These are phyloP conservation scores for Entophlyctis helioformis DNA, from an alignment of 192 early-diverging fungal species.

Conservation along the genomic window DNA sequence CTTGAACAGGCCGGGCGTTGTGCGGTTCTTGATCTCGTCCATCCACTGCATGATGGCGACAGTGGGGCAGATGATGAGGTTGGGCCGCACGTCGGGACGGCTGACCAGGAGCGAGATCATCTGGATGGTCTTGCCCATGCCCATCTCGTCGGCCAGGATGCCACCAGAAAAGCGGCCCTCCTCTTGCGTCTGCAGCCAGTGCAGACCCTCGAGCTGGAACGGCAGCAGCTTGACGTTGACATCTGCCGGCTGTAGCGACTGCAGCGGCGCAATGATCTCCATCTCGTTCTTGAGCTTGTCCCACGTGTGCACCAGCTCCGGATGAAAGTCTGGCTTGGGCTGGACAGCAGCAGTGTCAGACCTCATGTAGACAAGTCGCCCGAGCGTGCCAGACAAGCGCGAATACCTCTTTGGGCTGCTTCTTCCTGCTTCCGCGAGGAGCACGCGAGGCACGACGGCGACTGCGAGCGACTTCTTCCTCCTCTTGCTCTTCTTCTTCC, in stretches of 20 bases:
- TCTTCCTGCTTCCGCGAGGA: too few species aligned
- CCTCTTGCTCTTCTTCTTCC: neutral
- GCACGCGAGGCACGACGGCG: too few species aligned
- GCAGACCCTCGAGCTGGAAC: constrained; percentile 77
- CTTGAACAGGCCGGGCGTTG: constrained; percentile 40
- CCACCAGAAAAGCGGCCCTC: constrained; percentile 37
- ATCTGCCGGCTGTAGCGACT: constrained; percentile 43
- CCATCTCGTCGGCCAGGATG: constrained; percentile 76
- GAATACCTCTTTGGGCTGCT: too few species aligned
- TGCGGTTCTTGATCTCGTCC: constrained; percentile 57
- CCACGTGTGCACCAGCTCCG: constrained; percentile 54
- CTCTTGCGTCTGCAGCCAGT: constrained; percentile 78
- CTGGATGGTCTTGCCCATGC: constrained; percentile 84
- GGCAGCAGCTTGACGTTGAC: constrained; percentile 68
- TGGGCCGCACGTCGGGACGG: constrained; percentile 51
- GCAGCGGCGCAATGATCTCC: constrained; percentile 11
- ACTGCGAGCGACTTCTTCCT: too few species aligned
- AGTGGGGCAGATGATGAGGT: constrained; percentile 74
- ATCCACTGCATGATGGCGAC: constrained; percentile 86
- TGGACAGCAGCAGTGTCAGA: too few species aligned
- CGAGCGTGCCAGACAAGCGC: too few species aligned
- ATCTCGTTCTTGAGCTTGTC: constrained; percentile 26
- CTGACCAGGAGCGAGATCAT: constrained; percentile 65
- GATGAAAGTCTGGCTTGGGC: constrained; percentile 20
- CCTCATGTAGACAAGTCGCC: too few species aligned